Conservation (phyloP, 75 land plant genomes). For the Pinus taeda region DNA sequence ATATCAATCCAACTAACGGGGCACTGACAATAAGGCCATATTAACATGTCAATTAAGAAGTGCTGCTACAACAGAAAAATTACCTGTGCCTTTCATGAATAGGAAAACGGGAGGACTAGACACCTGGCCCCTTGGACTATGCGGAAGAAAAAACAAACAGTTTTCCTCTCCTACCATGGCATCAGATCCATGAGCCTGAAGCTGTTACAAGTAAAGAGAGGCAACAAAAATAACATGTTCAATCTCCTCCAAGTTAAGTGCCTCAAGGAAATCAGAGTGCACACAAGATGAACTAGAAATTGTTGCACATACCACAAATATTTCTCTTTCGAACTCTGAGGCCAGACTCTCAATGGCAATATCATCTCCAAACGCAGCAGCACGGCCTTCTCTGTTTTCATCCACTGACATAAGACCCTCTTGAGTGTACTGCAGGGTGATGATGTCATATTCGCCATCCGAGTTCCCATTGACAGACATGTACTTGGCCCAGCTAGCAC, state of each 20-base stretch:
- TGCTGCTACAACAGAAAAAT: neutral
- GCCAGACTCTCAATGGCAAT: slow-evolving; percentile 86
- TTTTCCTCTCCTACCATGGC: slow-evolving; percentile 86
- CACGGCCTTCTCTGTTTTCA: slow-evolving; percentile 70
- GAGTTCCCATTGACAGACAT: slow-evolving; percentile 76
- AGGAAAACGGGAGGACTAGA: slow-evolving; percentile 65
- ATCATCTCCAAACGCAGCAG: slow-evolving; percentile 94
- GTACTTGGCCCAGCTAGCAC: slow-evolving; percentile 83
- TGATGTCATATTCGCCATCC: slow-evolving; percentile 81
- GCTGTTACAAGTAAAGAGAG: slow-evolving; percentile 27
- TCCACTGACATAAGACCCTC: slow-evolving; percentile 80
- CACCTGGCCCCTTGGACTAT: slow-evolving; percentile 68
- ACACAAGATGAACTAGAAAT: neutral
- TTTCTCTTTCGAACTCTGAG: slow-evolving; percentile 76
- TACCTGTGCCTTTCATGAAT: slow-evolving; percentile 96
- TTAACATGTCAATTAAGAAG: neutral
- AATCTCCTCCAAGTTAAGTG: neutral
- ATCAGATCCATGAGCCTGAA: slow-evolving; percentile 89
- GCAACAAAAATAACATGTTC: neutral
- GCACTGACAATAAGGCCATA: neutral
- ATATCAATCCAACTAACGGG: neutral
- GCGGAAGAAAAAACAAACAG: slow-evolving; percentile 87
- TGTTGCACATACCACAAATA: slow-evolving; percentile 64
- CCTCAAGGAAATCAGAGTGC: no score
- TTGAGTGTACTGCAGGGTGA: slow-evolving; percentile 81